Base-by-base conservation (phyloP, 257 asterid genomes). In the Leonotis leonurus region DNA sequence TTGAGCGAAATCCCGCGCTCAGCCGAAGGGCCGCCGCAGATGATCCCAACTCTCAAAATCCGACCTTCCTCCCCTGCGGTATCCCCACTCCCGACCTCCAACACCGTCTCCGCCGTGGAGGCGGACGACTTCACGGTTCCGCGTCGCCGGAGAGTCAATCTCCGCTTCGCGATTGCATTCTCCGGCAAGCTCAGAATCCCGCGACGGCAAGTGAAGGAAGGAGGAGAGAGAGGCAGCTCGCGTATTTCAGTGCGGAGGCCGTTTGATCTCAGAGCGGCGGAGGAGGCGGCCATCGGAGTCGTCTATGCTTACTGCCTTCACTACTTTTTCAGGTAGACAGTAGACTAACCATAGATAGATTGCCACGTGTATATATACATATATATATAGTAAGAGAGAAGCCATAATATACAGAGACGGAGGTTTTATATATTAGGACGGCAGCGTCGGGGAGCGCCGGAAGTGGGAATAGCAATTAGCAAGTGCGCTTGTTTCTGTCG, bases 1-100 rank as follows among this genome's bases (percentile, higher is more conserved):
- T 88, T 88, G 33, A 88, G 87, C 0, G 95, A 88, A 40, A 88
- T 88, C 14, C 96, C 96, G 32, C 95, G 90, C 81, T 88, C 96
- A 8, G 92, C 86, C 2, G 96, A 88, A 59, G 96, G 96, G 13
- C 96, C 96, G 6, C 96, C 96, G 67, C 96, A 88, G 26, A 88
- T 72, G 0, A 88, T 70, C 27, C 96, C 96, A 2, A 88, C 95
- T 73, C 83, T 73, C 68, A 85, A 43, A 70, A 81, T 70, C 74
- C 74, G 66, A 26, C 76, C 85, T 17, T 65, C 69, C 35, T 71
- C 77, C 14, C 16, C 67, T 56, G 29, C 70, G 52, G 49, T 24
- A 12, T 36, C 56, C 49, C 69, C 79, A 46, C 58, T 55, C 50
- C 26, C 72, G 41, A 50, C 81, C 62, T 71, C 20, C 56, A 24